These are phyloP conservation scores for Aspergillus pseudonomiae DNA, from an alignment of 2,329 filamentous ascomycete species.

Conservation along the genomic window DNA sequence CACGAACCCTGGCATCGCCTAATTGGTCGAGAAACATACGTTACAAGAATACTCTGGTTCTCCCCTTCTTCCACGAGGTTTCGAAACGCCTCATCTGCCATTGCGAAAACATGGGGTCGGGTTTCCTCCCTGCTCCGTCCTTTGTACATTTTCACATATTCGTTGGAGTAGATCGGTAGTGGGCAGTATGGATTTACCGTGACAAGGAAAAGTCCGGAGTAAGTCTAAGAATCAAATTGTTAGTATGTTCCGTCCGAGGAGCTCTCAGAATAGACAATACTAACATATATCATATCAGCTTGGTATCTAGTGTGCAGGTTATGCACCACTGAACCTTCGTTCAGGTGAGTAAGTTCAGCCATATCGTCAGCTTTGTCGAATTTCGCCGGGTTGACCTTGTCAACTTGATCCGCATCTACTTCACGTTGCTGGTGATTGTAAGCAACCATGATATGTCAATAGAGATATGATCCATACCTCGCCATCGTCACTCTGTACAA, in stretches of 20 bases:
- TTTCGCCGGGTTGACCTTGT: slow-evolving; percentile 99
- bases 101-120: slow-evolving; percentile 95
- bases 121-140: slow-evolving; percentile 89
- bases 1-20: background rate
- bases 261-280: slow-evolving; percentile 25
- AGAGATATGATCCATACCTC: slow-evolving; percentile 59
- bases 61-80: slow-evolving; percentile 93
- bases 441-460: slow-evolving; percentile 17
- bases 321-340: slow-evolving; percentile 96
- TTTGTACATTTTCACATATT: slow-evolving; percentile 98
- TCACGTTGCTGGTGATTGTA: slow-evolving; percentile 71
- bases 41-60: slow-evolving; percentile 97
- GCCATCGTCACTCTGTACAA: slow-evolving; percentile 93
- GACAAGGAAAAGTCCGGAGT: slow-evolving; percentile 94
- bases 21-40: slow-evolving; percentile 49
- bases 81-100: slow-evolving; percentile 94
- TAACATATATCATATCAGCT: slow-evolving; percentile 83
- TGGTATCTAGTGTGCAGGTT: slow-evolving; percentile 95
- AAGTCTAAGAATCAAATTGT: slow-evolving; percentile 62
- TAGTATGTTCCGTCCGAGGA: background rate
- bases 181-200: slow-evolving; percentile 97
- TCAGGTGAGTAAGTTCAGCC: slow-evolving; percentile 96
- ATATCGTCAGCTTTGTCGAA: slow-evolving; percentile 99
- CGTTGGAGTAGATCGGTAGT: slow-evolving; percentile 91
- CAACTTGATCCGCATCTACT: slow-evolving; percentile 81